phyloP scores from a whole-genome alignment of 306 rosid genomes.

The Lithocarpus polystachyus region DNA sequence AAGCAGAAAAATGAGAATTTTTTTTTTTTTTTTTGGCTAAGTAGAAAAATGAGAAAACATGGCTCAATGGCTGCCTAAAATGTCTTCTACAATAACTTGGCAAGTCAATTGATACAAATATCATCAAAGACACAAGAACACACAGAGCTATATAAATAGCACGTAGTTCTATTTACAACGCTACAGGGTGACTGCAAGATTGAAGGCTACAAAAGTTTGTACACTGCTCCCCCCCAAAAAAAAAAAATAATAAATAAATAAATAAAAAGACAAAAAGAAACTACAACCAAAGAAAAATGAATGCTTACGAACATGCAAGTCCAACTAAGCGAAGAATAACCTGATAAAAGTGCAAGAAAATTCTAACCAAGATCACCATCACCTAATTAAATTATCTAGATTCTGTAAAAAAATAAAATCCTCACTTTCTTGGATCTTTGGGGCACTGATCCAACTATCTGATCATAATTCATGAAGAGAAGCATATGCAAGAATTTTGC shows the following conservation, averaged over 20 bases:
- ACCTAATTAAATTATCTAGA: neutral
- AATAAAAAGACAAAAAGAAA: neutral
- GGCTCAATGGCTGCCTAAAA: too few relatives aligned
- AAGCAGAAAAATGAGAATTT: too few relatives aligned
- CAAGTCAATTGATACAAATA: too few relatives aligned
- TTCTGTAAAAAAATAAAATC: constrained; percentile 29
- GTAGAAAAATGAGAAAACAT: too few relatives aligned
- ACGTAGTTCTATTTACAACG: too few relatives aligned
- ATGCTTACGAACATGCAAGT: neutral
- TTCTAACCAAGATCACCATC: neutral
- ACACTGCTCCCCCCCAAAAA: too few relatives aligned
- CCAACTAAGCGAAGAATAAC: neutral
- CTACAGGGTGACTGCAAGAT: too few relatives aligned
- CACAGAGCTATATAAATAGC: too few relatives aligned
- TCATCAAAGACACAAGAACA: too few relatives aligned
- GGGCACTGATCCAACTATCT: constrained; percentile 42
- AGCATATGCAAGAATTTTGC: constrained; percentile 43
- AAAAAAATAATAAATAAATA: neutral
- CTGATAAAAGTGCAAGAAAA: constrained; percentile 13
- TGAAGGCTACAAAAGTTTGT: too few relatives aligned
- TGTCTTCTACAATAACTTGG: too few relatives aligned
- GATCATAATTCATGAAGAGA: constrained; percentile 42
- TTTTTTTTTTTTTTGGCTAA: too few relatives aligned
- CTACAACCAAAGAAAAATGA: neutral
- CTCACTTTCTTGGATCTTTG: constrained; percentile 44